Evolutionary conservation across 495 filamentous ascomycete genomes (phyloP).

Genomic region (Aspergillus nanangensis): DNA sequence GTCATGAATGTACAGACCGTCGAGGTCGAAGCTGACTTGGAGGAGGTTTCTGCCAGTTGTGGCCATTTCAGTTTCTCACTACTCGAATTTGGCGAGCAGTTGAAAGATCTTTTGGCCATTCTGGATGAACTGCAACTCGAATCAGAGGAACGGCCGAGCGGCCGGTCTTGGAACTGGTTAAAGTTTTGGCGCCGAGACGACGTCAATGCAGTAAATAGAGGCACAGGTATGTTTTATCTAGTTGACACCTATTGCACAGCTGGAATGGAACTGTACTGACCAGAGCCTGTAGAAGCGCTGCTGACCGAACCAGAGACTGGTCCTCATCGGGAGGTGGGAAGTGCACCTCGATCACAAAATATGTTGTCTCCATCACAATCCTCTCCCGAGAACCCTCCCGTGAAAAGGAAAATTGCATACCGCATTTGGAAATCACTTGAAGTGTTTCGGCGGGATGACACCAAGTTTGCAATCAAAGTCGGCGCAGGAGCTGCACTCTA

Average conservation of each 20-base stretch:
- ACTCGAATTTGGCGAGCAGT: conserved; percentile 83
- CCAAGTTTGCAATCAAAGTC: conserved; percentile 85
- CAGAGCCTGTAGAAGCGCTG: not conserved
- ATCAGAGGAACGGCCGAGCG: conserved; percentile 48
- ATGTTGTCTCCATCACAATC: too few relatives aligned
- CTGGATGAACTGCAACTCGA: conserved; percentile 77
- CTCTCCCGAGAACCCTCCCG: conserved; percentile 5
- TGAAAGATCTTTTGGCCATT: conserved; percentile 74
- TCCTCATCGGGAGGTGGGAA: too few relatives aligned
- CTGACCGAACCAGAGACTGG: conserved; percentile 6
- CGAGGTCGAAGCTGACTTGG: conserved; percentile 84
- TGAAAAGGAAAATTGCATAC: conserved; percentile 41
- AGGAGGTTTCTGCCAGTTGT: conserved; percentile 93
- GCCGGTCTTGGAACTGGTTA: conserved; percentile 81
- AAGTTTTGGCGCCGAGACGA: conserved; percentile 61
- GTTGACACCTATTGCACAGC: too few relatives aligned
- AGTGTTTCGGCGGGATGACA: conserved; percentile 61
- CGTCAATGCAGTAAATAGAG: conserved; percentile 11
- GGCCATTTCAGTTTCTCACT: conserved; percentile 92
- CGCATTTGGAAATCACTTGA: conserved; percentile 55
- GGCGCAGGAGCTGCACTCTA: conserved; percentile 83
- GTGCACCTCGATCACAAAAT: too few relatives aligned
- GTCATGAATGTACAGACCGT: conserved; percentile 58
- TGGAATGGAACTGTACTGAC: too few relatives aligned
- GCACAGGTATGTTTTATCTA: conserved; percentile 14